phyloP scores from a whole-genome alignment of 768 basidiomycete species.

The Leccinum rimulosum region DNA sequence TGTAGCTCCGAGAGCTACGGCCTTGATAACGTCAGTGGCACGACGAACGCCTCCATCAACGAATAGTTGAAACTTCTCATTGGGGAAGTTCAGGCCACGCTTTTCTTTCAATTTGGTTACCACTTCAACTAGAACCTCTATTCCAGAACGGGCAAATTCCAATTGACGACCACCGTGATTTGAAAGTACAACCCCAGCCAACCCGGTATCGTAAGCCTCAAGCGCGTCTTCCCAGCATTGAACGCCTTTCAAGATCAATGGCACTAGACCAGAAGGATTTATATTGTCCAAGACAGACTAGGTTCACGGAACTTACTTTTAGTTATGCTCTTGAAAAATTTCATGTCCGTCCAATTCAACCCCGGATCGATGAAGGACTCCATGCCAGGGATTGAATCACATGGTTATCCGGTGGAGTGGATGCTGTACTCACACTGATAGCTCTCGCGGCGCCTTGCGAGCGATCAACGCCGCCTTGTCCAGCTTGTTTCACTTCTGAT shows the following conservation, averaged over 20 bases:
- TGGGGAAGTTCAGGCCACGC: constrained; percentile 71
- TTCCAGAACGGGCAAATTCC: constrained; percentile 81
- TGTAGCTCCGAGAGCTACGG: constrained; percentile 84
- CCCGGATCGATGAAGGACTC: constrained; percentile 95
- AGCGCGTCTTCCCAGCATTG: constrained; percentile 90
- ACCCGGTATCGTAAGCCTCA: constrained; percentile 72
- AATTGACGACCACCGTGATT: constrained; percentile 83
- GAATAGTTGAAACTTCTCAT: constrained; percentile 78
- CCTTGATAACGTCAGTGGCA: constrained; percentile 88
- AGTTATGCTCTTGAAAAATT: constrained; percentile 76
- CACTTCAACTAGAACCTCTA: constrained; percentile 89
- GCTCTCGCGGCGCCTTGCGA: constrained; percentile 93
- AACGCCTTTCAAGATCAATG: constrained; percentile 87
- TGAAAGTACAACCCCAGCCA: constrained; percentile 79
- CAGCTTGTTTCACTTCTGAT: constrained; percentile 42
- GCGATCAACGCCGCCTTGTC: constrained; percentile 59
- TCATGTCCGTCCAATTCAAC: constrained; percentile 68
- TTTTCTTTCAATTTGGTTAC: constrained; percentile 65
- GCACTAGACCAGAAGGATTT: constrained; percentile 53
- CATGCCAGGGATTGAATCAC: neutral
- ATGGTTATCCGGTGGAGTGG: neutral
- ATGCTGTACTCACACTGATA: constrained; percentile 64
- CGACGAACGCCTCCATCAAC: constrained; percentile 94
- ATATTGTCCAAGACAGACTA: neutral
- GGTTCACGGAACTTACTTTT: constrained; percentile 40